Base-by-base conservation (phyloP, 495 filamentous ascomycete genomes). In the Lasiosphaeria hispida region DNA sequence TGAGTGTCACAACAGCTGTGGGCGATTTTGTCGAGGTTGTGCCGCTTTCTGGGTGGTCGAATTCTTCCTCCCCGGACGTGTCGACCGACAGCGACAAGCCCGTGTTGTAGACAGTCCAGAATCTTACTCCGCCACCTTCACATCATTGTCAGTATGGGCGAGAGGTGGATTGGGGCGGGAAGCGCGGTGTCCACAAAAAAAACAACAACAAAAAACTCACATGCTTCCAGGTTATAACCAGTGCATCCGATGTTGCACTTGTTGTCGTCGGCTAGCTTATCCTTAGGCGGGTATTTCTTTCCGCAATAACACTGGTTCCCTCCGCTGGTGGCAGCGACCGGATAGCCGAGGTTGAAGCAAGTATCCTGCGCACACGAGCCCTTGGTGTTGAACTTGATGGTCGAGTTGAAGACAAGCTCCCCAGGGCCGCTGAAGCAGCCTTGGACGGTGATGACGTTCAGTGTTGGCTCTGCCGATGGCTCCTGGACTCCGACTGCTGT, bases 251-350 rank as follows among this genome's bases (percentile, higher is more conserved):
- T 72, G 45, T 78, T 77, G 71, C 88, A 91, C 3, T 75, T 57
- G 9, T 58, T 60, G 60, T 84, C 74, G 38, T 76, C 71, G 3
- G 82, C 77, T 57, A 79, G 60, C 43, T 67, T 69, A 5, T 59
- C 52, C 13, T 72, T 61, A 15, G 81, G 75, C 7, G 88, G 88
- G 36, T 87, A 71, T 37, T 66, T 64, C 38, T 80, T 63, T 38
- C 88, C 88, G 64, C 88, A 91, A 53, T 66, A 87, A 68, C 88
- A 91, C 48, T 69, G 41, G 23, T 65, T 60, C 13, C 65, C 62
- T 14, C 58, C 53, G 13, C 13, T 59, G 2, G 56, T 60, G 2
- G 60, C 67, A 1, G 53, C 59, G 1, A 66, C 63, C 0, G 39
- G 18, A n/a, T 61, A 62, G 1, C 63, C 62, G 0, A 42, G 0